A percentile compares a stretch with the other conserved stretches of the same genome.
phyloP scores from a whole-genome alignment of 306 rosid genomes.

The Geum urbanum region DNA sequence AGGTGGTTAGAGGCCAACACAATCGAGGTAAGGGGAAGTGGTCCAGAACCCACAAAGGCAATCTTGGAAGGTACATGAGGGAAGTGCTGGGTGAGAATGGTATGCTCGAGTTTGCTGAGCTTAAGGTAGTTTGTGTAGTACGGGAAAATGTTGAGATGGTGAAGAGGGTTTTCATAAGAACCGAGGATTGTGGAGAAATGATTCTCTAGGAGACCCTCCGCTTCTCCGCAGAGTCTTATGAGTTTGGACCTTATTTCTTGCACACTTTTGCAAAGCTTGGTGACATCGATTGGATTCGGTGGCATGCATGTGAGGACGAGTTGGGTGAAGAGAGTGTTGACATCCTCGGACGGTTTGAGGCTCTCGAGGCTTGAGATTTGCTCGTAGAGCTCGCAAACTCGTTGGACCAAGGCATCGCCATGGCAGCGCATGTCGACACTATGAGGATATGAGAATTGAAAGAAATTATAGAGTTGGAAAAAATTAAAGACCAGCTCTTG shows the following conservation, averaged over 20 bases:
- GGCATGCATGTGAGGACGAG: conserved; percentile 80
- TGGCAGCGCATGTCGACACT: conserved; percentile 76
- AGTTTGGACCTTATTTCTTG: conserved; percentile 59
- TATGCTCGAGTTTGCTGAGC: conserved; percentile 67
- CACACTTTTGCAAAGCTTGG: conserved; percentile 33
- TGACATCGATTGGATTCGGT: conserved; percentile 57
- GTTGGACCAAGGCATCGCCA: conserved; percentile 49
- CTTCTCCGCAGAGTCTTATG: conserved; percentile 61
- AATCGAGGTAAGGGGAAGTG: conserved; percentile 82
- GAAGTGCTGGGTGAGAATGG: conserved; percentile 48
- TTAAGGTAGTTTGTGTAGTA: conserved; percentile 75
- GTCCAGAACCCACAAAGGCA: conserved; percentile 89
- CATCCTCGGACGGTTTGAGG: conserved; percentile 76
- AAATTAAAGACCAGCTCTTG: not conserved
- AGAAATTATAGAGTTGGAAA: not conserved
- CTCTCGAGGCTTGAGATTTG: conserved; percentile 56
- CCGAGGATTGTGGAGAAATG: conserved; percentile 57
- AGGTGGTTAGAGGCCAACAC: conserved; percentile 72
- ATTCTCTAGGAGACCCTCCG: conserved; percentile 63
- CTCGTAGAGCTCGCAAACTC: conserved; percentile 42
- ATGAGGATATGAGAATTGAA: conserved; percentile 30
- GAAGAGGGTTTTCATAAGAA: conserved; percentile 42
- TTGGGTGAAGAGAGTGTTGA: conserved; percentile 75
- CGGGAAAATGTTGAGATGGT: conserved; percentile 61
- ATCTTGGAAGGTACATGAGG: conserved; percentile 32